Conservation (phyloP, 2,329 filamentous ascomycete species). For the Cladophialophora chaetospira region DNA sequence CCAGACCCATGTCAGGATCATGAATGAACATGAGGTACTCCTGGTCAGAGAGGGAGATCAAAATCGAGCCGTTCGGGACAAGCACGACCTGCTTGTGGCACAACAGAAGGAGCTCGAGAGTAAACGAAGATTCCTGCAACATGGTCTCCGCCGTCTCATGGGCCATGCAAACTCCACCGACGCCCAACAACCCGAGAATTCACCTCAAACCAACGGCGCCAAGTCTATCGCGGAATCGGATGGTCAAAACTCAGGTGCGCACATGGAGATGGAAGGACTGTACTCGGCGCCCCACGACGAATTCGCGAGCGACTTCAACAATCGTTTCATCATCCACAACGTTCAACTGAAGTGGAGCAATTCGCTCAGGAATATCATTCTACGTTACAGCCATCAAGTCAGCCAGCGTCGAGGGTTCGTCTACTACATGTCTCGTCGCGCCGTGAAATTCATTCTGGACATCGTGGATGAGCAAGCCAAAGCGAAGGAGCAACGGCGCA, state of each 20-base stretch:
- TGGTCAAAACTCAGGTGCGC: constrained; percentile 55
- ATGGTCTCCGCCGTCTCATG: constrained; percentile 61
- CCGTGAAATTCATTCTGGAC: constrained; percentile 96
- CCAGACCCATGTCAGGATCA: constrained; percentile 67
- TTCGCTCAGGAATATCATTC: constrained; percentile 87
- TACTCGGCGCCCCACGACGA: constrained; percentile 73
- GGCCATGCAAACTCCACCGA: constrained; percentile 54
- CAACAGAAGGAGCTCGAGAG: constrained; percentile 60
- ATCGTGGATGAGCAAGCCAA: constrained; percentile 93
- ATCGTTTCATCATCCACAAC: constrained; percentile 97
- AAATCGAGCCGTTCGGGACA: constrained; percentile 44
- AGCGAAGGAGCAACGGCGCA: constrained; percentile 54
- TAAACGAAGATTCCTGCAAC: constrained; percentile 61
- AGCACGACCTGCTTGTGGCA: constrained; percentile 54
- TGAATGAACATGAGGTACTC: constrained; percentile 73
- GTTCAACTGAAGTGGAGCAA: constrained; percentile 99
- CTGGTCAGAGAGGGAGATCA: constrained; percentile 58
- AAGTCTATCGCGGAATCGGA: constrained; percentile 39
- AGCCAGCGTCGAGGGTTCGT: constrained; percentile 94
- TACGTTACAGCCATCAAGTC: constrained; percentile 96
- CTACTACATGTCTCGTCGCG: constrained; percentile 93
- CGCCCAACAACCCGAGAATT: constrained; percentile 26
- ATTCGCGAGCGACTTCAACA: constrained; percentile 93
- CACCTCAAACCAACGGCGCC: constrained; percentile 31
- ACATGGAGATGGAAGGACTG: constrained; percentile 55